Base-by-base conservation (phyloP, 192 early-diverging fungal species). In the Kappamyces sp. region DNA sequence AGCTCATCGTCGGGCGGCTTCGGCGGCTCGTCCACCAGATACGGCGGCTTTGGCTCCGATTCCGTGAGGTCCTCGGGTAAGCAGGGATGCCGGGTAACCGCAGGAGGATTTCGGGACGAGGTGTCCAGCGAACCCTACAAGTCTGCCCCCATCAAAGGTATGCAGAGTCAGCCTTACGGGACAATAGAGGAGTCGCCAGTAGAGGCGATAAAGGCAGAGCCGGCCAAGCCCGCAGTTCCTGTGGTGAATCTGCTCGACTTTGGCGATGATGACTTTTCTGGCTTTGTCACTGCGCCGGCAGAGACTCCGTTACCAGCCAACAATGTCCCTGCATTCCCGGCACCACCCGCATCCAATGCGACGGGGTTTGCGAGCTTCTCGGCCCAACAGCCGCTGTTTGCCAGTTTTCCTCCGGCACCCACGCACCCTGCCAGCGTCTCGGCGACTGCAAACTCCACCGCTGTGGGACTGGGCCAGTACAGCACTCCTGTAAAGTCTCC, bases 21-120 rank as follows among this genome's bases (percentile, higher is more conserved):
- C 37, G 66, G 64, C 8, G 54, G 60, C n/a, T 73, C 34, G 2
- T 66, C 66, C 6, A 65, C 66, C 9, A 41, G 74, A 55, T 80
- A 79, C 49, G 74, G 79, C 8, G 86, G 89, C 8, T 86, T 80
- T 74, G 84, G 86, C 35, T 79, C 81, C 44, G 84, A 85, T 33
- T 76, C 76, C 31, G 50, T 40, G 75, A 69, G 36, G 55, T 47
- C 46, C 66, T 46, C 35, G 49, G 66, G 47, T 67, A 58, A 47
- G 67, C 60, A 43, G 58, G 68, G 34, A 23, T 23, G 23, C 23
- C 23, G 23, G 23, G 23, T 23, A 73, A 69, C 1, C 66, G 71
- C 36, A 70, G 73, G 2, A 68, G 75, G 52, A 58, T 65, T 40
- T 8, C 61, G 63, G 34, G 65, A 55, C 23, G 23, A 23, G 23